phyloP scores from a whole-genome alignment of 2,329 filamentous ascomycete genomes.

The Blumeria graminis region DNA sequence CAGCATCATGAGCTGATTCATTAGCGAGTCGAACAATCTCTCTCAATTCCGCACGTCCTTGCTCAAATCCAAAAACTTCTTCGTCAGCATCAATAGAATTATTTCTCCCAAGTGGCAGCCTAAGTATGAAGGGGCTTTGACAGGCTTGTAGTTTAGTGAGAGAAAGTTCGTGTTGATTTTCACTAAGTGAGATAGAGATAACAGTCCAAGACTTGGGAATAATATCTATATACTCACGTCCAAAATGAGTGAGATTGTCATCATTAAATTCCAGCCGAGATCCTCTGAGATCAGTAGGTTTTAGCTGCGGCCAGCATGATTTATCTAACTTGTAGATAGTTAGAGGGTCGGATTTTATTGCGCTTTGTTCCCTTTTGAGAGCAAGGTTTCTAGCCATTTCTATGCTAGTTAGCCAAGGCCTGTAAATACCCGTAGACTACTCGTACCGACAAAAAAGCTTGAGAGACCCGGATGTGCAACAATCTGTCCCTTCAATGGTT shows the following conservation, averaged over 20 bases:
- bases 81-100: slow-evolving; percentile 57
- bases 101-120: slow-evolving; percentile 63
- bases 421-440: background rate
- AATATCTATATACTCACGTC: slow-evolving; percentile 61
- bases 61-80: slow-evolving; percentile 62
- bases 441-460: slow-evolving; percentile 27
- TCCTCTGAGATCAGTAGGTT: slow-evolving; percentile 18
- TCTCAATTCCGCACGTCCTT: slow-evolving; percentile 53
- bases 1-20: slow-evolving; percentile 50
- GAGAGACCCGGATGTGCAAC: slow-evolving; percentile 30
- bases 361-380: slow-evolving; percentile 38
- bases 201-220: slow-evolving; percentile 67
- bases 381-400: slow-evolving; percentile 49
- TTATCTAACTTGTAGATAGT: slow-evolving; percentile 7
- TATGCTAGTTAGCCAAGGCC: slow-evolving; percentile 5
- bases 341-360: slow-evolving; percentile 16
- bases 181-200: slow-evolving; percentile 63
- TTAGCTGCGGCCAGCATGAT: slow-evolving; percentile 22
- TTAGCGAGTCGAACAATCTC: slow-evolving; percentile 70
- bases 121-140: slow-evolving; percentile 60
- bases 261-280: slow-evolving; percentile 22
- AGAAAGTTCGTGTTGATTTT: slow-evolving; percentile 61
- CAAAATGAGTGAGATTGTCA: slow-evolving; percentile 36
- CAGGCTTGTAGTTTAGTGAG: slow-evolving; percentile 63
- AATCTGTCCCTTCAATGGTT: slow-evolving; percentile 21